A percentile compares a stretch with the other conserved stretches of the same genome.
Evolutionary conservation across 2,329 filamentous ascomycete species (phyloP).

Genomic region (Colletotrichum brevisporum): DNA sequence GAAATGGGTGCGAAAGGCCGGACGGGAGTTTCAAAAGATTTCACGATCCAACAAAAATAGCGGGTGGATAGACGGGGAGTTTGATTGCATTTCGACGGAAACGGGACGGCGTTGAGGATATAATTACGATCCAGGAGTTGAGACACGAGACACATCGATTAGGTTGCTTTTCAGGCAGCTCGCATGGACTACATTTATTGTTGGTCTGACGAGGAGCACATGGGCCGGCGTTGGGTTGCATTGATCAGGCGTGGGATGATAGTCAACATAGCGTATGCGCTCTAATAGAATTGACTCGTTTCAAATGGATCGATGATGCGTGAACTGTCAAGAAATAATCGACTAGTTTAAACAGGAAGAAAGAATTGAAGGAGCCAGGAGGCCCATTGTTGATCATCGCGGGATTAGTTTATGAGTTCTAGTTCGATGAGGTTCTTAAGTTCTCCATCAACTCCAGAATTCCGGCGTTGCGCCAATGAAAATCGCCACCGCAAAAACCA

Average conservation of each 20-base stretch:
- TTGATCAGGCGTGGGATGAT: constrained; percentile 16
- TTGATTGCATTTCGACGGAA: constrained; percentile 7
- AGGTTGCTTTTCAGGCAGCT: constrained; percentile 12
- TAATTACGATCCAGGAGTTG: not conserved
- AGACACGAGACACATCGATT: not conserved
- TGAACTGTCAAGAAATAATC: not conserved
- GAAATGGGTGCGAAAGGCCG: constrained; percentile 6
- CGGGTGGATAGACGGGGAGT: constrained; percentile 31
- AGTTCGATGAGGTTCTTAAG: constrained; percentile 32
- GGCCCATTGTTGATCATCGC: not conserved
- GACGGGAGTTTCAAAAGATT: constrained; percentile 19
- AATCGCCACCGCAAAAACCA: constrained; percentile 33
- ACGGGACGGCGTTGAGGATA: constrained; percentile 19
- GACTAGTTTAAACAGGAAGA: not conserved
- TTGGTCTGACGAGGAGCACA: constrained; percentile 16
- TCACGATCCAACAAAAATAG: constrained; percentile 25
- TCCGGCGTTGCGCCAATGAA: constrained; percentile 28
- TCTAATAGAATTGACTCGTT: constrained; percentile 32
- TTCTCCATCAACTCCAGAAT: constrained; percentile 40
- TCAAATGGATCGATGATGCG: not conserved
- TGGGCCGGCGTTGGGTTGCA: constrained; percentile 23
- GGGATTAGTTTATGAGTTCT: not conserved
- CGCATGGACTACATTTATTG: constrained; percentile 35
- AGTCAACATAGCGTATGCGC: constrained; percentile 11
- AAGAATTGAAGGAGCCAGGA: not conserved